A percentile compares a stretch with the other conserved stretches of the same genome.
Evolutionary conservation across 129 eudicot species (phyloP).

Genomic region (Chrysanthemum seticuspe): DNA sequence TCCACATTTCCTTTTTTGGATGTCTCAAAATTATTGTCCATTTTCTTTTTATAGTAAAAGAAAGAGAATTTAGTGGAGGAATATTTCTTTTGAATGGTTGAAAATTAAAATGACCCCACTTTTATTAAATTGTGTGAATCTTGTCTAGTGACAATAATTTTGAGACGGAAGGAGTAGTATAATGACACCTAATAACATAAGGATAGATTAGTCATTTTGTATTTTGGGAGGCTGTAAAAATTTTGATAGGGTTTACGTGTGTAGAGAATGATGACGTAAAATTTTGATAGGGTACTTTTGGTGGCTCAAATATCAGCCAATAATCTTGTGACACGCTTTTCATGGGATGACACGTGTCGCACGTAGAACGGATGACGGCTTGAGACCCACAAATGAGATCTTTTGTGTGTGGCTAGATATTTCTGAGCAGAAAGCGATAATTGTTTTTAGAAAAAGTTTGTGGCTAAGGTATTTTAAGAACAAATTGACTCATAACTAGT

Average conservation of each 20-base stretch:
- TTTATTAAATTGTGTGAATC: too few relatives aligned
- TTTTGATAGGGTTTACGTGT: conserved; percentile 10
- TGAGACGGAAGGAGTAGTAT: too few relatives aligned
- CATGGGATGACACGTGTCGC: neutral
- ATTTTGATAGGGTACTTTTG: neutral
- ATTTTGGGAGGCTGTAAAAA: conserved; percentile 5
- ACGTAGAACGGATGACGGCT: conserved; percentile 24
- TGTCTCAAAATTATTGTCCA: too few relatives aligned
- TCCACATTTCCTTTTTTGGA: too few relatives aligned
- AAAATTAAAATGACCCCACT: too few relatives aligned
- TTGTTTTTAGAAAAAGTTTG: neutral
- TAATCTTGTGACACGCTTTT: conserved; percentile 17
- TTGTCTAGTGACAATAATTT: too few relatives aligned
- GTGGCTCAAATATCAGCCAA: neutral
- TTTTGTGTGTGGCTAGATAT: conserved; percentile 33
- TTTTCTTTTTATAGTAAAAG: too few relatives aligned
- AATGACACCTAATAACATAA: conserved; percentile 3
- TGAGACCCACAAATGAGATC: conserved; percentile 27
- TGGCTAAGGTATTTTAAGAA: neutral
- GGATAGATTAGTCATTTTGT: conserved; percentile 19
- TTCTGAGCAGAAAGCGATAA: neutral
- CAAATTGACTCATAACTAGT: too few relatives aligned
- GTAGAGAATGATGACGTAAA: conserved; percentile 26
- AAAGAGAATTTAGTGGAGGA: too few relatives aligned
- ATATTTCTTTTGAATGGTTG: too few relatives aligned